Base-by-base conservation (phyloP, 495 filamentous ascomycete genomes). In the Podospora sp. region DNA sequence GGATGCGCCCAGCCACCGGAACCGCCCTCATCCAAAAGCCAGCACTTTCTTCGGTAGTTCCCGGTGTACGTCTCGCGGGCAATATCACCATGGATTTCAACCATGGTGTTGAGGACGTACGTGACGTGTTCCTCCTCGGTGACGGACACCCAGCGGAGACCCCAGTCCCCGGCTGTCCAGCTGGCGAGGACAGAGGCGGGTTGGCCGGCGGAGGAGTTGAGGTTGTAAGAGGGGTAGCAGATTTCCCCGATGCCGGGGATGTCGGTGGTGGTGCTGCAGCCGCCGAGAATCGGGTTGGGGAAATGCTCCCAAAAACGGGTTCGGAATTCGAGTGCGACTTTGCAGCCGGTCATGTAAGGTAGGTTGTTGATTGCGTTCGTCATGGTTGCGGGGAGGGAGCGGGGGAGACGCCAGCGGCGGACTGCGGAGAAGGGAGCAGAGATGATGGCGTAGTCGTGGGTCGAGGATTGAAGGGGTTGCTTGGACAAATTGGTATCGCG, bases 241-340 rank as follows among this genome's bases (percentile, higher is more conserved):
- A 89, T 82, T 3, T 55, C 77, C 0, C 84, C 83, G 53, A 91
- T 80, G 0, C 87, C 87, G 0, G 85, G 78, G 35, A 89, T 85
- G 68, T 91, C 86, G 18, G 71, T 75, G 6, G 82, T 79, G 0
- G 78, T 79, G 20, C 82, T 82, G 68, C 88, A 90, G 1, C 87
- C 85, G 46, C 89, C 89, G 65, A 84, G 77, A 72, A 91, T 90
- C 6, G 89, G 89, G 14, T 82, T 76, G 16, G 76, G 70, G 63
- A 83, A 78, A 25, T 90, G 83, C 66, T 91, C 89, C 89, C 89
- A 91, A 82, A 91, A 91, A 4, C 89, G 83, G 0, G 85, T 83
- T 65, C 79, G 73, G 75, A 87, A 91, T 51, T 87, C 86, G 3
- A 91, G 80, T 0, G 88, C 83, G 0, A 91, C 78, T 65, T 91